phyloP scores from a whole-genome alignment of 495 filamentous ascomycete genomes.

The Daldinia decipiens region DNA sequence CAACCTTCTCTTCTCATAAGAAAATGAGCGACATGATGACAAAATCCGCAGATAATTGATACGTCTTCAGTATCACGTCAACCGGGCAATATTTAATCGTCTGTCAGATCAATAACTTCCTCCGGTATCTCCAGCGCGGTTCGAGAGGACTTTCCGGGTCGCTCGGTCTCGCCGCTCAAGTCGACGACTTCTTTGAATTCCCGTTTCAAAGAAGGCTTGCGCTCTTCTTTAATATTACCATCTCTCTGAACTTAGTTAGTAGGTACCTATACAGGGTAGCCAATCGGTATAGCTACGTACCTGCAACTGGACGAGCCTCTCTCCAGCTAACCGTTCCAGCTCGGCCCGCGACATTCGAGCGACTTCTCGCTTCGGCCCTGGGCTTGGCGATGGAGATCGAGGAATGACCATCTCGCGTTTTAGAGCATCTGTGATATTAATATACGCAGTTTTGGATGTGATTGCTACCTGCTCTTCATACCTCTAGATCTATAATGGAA shows the following conservation, averaged over 20 bases:
- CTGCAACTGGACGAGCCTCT: conserved; percentile 35
- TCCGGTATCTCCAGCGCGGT: neutral
- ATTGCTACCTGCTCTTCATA: neutral
- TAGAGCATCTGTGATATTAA: conserved; percentile 35
- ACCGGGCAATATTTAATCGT: conserved; percentile 10
- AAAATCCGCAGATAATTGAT: neutral
- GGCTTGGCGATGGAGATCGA: conserved; percentile 20
- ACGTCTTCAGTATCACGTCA: neutral
- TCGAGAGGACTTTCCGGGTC: conserved; percentile 14
- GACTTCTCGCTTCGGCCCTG: conserved; percentile 10
- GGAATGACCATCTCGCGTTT: conserved; percentile 44
- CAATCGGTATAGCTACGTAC: conserved; percentile 16
- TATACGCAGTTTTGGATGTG: neutral
- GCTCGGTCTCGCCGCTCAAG: conserved; percentile 22
- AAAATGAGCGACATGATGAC: neutral
- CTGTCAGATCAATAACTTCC: conserved; percentile 39
- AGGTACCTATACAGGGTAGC: neutral
- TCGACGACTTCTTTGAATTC: conserved; percentile 30
- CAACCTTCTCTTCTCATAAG: no score
- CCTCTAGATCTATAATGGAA: conserved; percentile 47
- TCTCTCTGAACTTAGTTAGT: conserved; percentile 25
- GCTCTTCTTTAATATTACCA: conserved; percentile 30
- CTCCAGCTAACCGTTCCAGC: conserved; percentile 33
- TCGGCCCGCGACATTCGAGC: conserved; percentile 36
- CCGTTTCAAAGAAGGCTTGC: conserved; percentile 27